These are phyloP conservation scores for Puccinia horiana DNA, from an alignment of 1,284 basidiomycete species.

Conservation along the genomic window DNA sequence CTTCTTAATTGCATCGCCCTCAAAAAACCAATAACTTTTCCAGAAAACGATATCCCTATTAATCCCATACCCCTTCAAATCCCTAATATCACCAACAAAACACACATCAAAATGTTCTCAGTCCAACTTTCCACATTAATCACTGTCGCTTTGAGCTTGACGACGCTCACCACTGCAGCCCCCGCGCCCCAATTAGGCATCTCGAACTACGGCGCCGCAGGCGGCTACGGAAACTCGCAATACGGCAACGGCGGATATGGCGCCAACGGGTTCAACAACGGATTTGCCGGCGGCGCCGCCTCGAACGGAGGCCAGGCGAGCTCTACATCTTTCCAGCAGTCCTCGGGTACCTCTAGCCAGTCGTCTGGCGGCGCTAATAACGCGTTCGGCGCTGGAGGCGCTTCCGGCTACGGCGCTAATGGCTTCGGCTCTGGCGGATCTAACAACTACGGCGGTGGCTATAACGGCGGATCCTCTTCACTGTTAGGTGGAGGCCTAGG, in stretches of 20 bases:
- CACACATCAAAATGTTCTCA: neutral
- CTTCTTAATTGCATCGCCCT: neutral
- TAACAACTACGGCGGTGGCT: neutral
- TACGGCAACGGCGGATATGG: neutral
- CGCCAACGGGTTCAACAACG: neutral
- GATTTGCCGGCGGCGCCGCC: neutral
- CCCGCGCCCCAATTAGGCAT: neutral
- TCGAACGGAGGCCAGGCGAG: neutral
- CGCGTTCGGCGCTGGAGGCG: neutral
- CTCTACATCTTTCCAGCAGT: conserved; percentile 9
- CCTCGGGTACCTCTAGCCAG: neutral
- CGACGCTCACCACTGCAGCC: neutral
- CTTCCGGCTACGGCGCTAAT: neutral
- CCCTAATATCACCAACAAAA: neutral
- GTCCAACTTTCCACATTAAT: neutral
- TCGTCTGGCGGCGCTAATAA: neutral
- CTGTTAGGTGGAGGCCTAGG: neutral
- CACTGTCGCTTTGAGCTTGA: neutral
- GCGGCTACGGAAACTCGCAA: neutral
- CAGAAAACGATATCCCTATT: neutral
- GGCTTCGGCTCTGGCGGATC: neutral
- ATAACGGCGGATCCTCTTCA: neutral
- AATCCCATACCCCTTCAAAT: neutral
- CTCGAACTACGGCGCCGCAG: neutral
- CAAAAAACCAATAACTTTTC: neutral